phyloP scores from a whole-genome alignment of 176 grass and related monocot species.

The bread wheat (Triticum aestivum) region IWGSC_CS_RefSeq_v2.1 NC_057796.1:422932557-422933056 shows the following conservation, averaged over 20 bases:
- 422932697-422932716: background rate
- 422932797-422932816: constrained; percentile 44
- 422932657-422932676: background rate
- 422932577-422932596: no score
- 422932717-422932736: constrained; percentile 21
- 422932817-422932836: constrained; percentile 47
- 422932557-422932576: no score
- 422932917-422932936: background rate
- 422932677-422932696: background rate
- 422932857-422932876: constrained; percentile 6
- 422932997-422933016: constrained; percentile 68
- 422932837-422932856: constrained; percentile 17
- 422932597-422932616: background rate
- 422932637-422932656: background rate
- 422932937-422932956: background rate
- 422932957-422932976: constrained; percentile 26
- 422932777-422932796: constrained; percentile 35
- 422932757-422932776: constrained; percentile 19
- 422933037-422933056: constrained; percentile 54
- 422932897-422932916: constrained; percentile 12
- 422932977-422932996: constrained; percentile 72
- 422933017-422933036: constrained; percentile 59
- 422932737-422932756: constrained; percentile 40
- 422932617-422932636: no score
- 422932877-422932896: background rate